Conservation (phyloP, 352 stramenopile species). For the Aphanomyces cochlioides region DNA sequence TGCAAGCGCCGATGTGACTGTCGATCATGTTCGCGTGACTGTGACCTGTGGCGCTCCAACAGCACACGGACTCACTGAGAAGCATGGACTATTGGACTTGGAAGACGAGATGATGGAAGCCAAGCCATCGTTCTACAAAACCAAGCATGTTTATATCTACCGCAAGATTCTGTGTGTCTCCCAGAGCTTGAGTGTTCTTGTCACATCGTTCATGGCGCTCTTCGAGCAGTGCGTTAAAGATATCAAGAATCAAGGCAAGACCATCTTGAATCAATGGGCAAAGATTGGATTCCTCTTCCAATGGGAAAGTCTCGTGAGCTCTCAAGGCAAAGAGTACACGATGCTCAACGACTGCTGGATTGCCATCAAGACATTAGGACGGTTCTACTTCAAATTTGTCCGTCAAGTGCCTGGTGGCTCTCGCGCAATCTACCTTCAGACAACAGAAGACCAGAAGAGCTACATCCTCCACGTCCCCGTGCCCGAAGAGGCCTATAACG, state of each 20-base stretch:
- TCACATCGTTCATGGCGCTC: constrained; percentile 21
- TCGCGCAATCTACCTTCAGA: constrained; percentile 8
- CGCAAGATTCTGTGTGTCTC: constrained; percentile 29
- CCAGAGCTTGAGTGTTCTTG: constrained; percentile 25
- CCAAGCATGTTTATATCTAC: constrained; percentile 23
- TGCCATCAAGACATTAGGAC: constrained; percentile 31
- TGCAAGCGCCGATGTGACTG: not conserved
- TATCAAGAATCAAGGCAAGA: not conserved
- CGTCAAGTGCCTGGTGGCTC: not conserved
- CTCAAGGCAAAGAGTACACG: constrained; percentile 60
- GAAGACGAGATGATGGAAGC: constrained; percentile 57
- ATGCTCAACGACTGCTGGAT: constrained; percentile 54
- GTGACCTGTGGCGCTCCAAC: constrained; percentile 76
- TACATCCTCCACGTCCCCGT: constrained; percentile 71
- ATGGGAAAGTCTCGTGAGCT: constrained; percentile 65
- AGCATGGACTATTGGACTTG: constrained; percentile 77
- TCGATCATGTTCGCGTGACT: constrained; percentile 39
- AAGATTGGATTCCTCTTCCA: constrained; percentile 41
- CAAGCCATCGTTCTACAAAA: not conserved
- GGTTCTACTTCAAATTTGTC: constrained; percentile 30
- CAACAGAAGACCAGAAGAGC: constrained; percentile 24
- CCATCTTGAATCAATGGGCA: constrained; percentile 4
- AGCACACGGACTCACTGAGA: constrained; percentile 58
- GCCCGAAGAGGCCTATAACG: not conserved
- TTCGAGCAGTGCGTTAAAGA: constrained; percentile 12